Evolutionary conservation across 306 rosid species (phyloP).

Genomic region (Trifolium pratense): DNA sequence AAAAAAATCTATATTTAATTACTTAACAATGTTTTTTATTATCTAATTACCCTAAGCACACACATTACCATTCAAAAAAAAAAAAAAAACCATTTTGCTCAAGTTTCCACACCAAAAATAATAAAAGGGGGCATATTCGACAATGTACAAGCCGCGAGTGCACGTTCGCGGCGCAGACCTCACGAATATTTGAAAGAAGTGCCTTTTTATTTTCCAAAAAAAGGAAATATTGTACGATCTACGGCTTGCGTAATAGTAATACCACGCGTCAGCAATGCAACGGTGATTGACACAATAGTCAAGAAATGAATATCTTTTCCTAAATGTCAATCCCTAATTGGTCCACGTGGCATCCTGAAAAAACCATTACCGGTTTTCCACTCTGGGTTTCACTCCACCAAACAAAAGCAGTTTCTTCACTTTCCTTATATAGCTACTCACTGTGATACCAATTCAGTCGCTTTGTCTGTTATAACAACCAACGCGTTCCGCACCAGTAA

Average conservation of each 20-base stretch:
- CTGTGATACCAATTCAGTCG: slow-evolving; percentile 56
- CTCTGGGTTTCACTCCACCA: slow-evolving; percentile 42
- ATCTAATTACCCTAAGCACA: no score
- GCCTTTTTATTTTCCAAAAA: slow-evolving; percentile 46
- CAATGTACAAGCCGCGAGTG: no score
- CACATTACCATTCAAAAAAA: no score
- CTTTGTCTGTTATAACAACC: slow-evolving; percentile 59
- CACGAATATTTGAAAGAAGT: slow-evolving; percentile 1
- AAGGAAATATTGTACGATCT: slow-evolving; percentile 40
- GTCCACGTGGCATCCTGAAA: slow-evolving; percentile 49
- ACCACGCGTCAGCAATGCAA: slow-evolving; percentile 71
- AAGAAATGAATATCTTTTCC: neutral
- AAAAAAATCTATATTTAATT: no score
- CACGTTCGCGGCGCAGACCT: no score
- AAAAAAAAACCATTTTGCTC: no score
- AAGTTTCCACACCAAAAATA: no score
- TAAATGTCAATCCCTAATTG: slow-evolving; percentile 39
- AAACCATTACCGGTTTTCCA: slow-evolving; percentile 50
- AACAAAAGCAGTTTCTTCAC: slow-evolving; percentile 45
- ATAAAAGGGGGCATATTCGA: no score
- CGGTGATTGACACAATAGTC: slow-evolving; percentile 40
- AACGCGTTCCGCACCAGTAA: slow-evolving; percentile 46
- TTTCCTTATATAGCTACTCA: slow-evolving; percentile 73
- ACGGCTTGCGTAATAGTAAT: slow-evolving; percentile 41
- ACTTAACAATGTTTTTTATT: no score